phyloP scores from a whole-genome alignment of 352 stramenopile genomes.

The Peronospora tabacina region DNA sequence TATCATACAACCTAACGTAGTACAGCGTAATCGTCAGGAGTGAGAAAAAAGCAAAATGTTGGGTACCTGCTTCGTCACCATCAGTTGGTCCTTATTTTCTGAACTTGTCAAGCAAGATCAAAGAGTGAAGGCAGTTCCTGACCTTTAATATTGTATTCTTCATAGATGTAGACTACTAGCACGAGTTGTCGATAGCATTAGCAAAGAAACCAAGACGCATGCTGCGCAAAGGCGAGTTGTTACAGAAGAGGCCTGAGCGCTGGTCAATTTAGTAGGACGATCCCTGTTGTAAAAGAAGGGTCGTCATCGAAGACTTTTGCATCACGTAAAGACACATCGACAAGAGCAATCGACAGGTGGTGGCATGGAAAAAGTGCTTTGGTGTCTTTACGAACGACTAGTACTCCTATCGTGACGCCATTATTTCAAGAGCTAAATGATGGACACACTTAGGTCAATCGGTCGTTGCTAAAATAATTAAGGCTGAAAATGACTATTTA shows the following conservation, averaged over 20 bases:
- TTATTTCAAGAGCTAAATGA: too few species aligned
- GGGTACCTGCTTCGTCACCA: background rate
- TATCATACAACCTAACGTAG: slow-evolving; percentile 10
- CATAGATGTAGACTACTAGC: slow-evolving; percentile 1
- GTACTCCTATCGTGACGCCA: too few species aligned
- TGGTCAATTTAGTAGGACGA: background rate
- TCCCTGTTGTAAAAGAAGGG: too few species aligned
- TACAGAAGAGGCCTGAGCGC: slow-evolving; percentile 87
- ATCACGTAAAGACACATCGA: slow-evolving; percentile 96
- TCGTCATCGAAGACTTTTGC: slow-evolving; percentile 86
- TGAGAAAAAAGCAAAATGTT: slow-evolving; percentile 22
- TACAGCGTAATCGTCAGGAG: background rate
- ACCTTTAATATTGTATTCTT: slow-evolving; percentile 2
- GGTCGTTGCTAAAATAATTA: too few species aligned
- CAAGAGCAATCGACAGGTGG: slow-evolving; percentile 82
- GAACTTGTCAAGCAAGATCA: slow-evolving; percentile 4
- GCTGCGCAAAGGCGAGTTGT: slow-evolving; percentile 90
- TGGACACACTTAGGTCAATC: too few species aligned
- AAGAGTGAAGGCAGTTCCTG: slow-evolving; percentile 4
- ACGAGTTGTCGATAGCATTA: slow-evolving; percentile 40
- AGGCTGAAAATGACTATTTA: too few species aligned
- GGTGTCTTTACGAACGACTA: too few species aligned
- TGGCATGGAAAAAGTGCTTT: slow-evolving; percentile 97
- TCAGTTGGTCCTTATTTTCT: slow-evolving; percentile 15
- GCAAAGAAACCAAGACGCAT: slow-evolving; percentile 90